Conservation (phyloP, 495 filamentous ascomycete genomes). For the Penicillium lividum region DNA sequence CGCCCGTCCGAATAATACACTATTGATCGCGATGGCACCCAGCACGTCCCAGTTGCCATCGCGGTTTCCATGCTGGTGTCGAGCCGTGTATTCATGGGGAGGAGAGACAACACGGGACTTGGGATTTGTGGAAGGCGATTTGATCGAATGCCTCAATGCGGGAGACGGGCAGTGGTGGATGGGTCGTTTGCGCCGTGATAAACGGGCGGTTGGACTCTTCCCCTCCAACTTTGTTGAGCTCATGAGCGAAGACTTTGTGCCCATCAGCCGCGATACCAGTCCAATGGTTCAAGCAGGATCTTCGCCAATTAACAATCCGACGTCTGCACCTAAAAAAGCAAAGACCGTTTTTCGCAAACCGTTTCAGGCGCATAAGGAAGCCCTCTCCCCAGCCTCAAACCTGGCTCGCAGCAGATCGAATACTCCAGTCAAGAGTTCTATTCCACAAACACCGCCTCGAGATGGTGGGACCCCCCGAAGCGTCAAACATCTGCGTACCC, state of each 20-base stretch:
- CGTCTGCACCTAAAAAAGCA: slow-evolving; percentile 50
- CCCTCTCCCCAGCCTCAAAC: slow-evolving; percentile 46
- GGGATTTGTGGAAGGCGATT: slow-evolving; percentile 94
- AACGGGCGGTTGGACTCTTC: slow-evolving; percentile 84
- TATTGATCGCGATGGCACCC: slow-evolving; percentile 51
- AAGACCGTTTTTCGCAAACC: slow-evolving; percentile 54
- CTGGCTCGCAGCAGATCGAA: slow-evolving; percentile 31
- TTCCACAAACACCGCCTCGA: slow-evolving; percentile 52
- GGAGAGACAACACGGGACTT: slow-evolving; percentile 95
- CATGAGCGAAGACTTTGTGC: slow-evolving; percentile 78
- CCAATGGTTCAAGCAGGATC: slow-evolving; percentile 53
- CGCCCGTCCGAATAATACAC: slow-evolving; percentile 4
- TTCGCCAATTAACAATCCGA: slow-evolving; percentile 48
- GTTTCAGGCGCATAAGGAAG: slow-evolving; percentile 57
- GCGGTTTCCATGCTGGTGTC: slow-evolving; percentile 94
- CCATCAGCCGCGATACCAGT: slow-evolving; percentile 74
- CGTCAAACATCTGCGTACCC: slow-evolving; percentile 42
- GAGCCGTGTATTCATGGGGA: slow-evolving; percentile 94
- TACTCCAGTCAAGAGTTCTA: slow-evolving; percentile 38
- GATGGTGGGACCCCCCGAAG: slow-evolving; percentile 39
- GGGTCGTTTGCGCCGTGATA: slow-evolving; percentile 82
- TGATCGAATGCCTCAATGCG: slow-evolving; percentile 97
- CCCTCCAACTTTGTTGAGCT: slow-evolving; percentile 97
- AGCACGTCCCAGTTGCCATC: slow-evolving; percentile 69
- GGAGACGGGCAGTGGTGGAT: slow-evolving; percentile 99